Base-by-base conservation (phyloP, 2,329 filamentous ascomycete species). In the Penicillium sp. region DNA sequence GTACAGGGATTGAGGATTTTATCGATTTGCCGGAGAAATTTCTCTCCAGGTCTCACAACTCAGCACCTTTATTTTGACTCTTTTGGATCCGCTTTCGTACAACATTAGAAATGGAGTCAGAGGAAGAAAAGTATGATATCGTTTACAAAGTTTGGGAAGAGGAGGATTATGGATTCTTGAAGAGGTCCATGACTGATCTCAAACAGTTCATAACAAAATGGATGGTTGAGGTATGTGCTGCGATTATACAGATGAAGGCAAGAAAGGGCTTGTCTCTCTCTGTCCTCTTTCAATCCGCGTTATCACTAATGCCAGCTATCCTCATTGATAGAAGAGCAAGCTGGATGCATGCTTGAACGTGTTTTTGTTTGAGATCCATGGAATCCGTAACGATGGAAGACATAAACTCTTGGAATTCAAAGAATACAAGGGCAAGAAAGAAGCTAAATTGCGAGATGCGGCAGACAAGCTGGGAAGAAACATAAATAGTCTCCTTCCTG, bases 91-190 rank as follows among this genome's bases (percentile, higher is more conserved):
- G 2, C 5, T 19, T 42, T 9, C n/a, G 19, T 19, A 6, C 38
- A 24, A 22, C 22, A 4, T 24, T 13, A 3, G 10, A 13, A 13
- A 58, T 85, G 85, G 68, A 47, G 22, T 47, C 24, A 47, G 45
- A 49, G 8, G 26, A 17, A 30, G 8, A 24, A 13, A 10, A n/a
- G 13, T 4, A 19, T 24, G 15, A n/a, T 2, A 3, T 9, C 17
- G 6, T 3, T 9, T 3, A 9, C 24, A 49, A 49, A 9, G 0
- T 9, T 10, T 28, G 45, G 45, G 26, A 49, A 2, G 5, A 12
- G 13, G 24, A 30, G 7, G 26, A 49, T 9, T n/a, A 49, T 30
- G 26, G 26, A 3, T 7, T 15, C 6, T 17, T 49, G 2, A 30
- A 49, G 13, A 49, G 2, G 15, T 28, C 45, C 8, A 49, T 49